Evolutionary conservation across 306 rosid species (phyloP), one percentile per base, ranked within the genome.

Genomic region (Lablab purpureus): DNA sequence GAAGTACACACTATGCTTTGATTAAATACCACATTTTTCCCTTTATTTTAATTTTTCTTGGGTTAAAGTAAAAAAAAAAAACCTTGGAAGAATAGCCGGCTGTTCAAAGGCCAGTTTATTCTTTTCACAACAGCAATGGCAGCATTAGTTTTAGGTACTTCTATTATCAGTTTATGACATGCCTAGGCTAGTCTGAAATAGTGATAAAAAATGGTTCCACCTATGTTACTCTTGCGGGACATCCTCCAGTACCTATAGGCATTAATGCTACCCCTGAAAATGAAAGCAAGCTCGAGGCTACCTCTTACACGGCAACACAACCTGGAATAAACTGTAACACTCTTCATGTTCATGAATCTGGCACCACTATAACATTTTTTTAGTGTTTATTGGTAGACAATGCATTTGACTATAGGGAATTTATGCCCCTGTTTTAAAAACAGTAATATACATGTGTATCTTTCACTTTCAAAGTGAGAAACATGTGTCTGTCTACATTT

Each of bases 291-390:
- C 32, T 73, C 67, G 45, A 30, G 72, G 72, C 28, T 25, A 18
- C 67, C 40, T 52, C 21, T 19, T 21, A 12, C 72, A 40, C 11
- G 68, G 56, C 40, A 67, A 74, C 47, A 70, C 87, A 73, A 71
- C 34, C 81, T 51, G 75, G 43, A 64, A 64, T 49, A 60, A 74
- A 59, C 54, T 56, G 67, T 73, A 36, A 75, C 60, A 75, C 66
- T 3, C 25, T 47, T 23, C 14, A 27, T 37, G 25, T 89, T 82
- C 95, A 87, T 81, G 87, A 79, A 83, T 78, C 70, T 49, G 73
- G 64, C 59, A 51, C 30, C 19, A 63, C 73, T 34, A 74, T 50
- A 37, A 63, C 73, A 80, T 70, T n/a, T 22, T 13, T 30, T 41
- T 49, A 71, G 68, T 4, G 52, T 82, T 60, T 76, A 23, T 71